Conservation (phyloP, 2,329 filamentous ascomycete species). For the Diaporthe citrichinensis region DNA sequence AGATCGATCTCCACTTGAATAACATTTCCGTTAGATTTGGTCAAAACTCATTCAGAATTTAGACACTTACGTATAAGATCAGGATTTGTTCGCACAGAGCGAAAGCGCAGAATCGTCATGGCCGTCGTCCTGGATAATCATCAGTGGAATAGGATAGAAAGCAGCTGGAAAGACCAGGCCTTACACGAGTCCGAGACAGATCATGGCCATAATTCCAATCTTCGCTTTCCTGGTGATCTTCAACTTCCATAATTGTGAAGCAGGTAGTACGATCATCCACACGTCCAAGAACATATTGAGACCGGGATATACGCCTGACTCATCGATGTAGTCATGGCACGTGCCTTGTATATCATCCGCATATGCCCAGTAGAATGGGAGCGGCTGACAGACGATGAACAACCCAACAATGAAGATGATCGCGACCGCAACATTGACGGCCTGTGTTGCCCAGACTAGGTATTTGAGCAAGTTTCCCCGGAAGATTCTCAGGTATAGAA, state of each 20-base stretch:
- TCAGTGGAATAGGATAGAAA: not conserved
- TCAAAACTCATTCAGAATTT: fast-evolving
- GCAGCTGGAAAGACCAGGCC: not conserved
- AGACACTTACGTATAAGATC: not conserved
- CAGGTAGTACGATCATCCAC: slow-evolving; percentile 11
- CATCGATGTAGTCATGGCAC: slow-evolving; percentile 13
- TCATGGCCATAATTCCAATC: slow-evolving; percentile 1
- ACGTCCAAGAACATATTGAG: slow-evolving; percentile 4
- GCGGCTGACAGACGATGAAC: slow-evolving; percentile 4
- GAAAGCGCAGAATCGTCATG: slow-evolving; percentile 1
- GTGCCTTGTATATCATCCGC: not conserved
- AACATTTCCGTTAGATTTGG: not conserved
- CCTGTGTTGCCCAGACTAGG: slow-evolving; percentile 10
- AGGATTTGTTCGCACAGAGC: not conserved
- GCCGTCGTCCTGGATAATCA: not conserved
- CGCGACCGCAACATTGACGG: slow-evolving; percentile 6
- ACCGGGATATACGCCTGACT: not conserved
- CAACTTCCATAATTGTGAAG: slow-evolving; percentile 8
- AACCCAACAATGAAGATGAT: slow-evolving; percentile 3
- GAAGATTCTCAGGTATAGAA: slow-evolving; percentile 7
- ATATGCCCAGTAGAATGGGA: slow-evolving; percentile 12
- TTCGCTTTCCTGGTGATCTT: not conserved
- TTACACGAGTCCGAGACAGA: slow-evolving; percentile 16
- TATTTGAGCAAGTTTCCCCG: not conserved
- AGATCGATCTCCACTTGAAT: slow-evolving; percentile 4